Percentiles rank a stretch among this genome's conserved stretches.
phyloP scores from a whole-genome alignment of 208 protist genomes.

The Tritrichomonas foetus region DNA sequence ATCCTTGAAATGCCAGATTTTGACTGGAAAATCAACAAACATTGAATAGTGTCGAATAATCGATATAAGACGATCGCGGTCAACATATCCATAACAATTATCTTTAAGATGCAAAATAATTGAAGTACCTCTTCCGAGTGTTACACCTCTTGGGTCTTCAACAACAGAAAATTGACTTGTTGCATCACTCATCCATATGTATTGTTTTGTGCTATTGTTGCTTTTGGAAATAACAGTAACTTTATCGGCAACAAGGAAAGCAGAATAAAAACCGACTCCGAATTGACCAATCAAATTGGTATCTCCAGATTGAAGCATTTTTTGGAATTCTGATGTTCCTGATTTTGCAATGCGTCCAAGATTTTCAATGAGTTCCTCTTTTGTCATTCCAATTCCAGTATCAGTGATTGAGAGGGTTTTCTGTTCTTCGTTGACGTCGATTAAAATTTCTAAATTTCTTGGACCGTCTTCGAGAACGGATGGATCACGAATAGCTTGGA shows the following conservation, averaged over 20 bases:
- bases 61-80: constrained; percentile 53
- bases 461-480: background rate
- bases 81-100: constrained; percentile 83
- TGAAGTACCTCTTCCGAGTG: constrained; percentile 79
- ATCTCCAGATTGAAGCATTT: constrained; percentile 62
- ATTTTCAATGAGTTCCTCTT: constrained; percentile 89
- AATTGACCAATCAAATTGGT: constrained; percentile 99
- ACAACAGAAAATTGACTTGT: constrained; percentile 82
- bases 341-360: constrained; percentile 97
- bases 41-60: constrained; percentile 91
- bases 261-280: constrained; percentile 99
- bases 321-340: constrained; percentile 73
- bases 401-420: constrained; percentile 87
- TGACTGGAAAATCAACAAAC: constrained; percentile 94
- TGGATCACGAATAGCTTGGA: constrained; percentile 62
- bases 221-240: constrained; percentile 85
- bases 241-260: constrained; percentile 96
- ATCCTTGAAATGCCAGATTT: constrained; percentile 6
- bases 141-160: constrained; percentile 74
- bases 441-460: constrained; percentile 45
- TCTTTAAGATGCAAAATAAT: constrained; percentile 88
- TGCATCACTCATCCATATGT: constrained; percentile 92
- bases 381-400: constrained; percentile 98
- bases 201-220: constrained; percentile 56
- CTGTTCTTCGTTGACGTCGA: constrained; percentile 66